Base-by-base conservation (phyloP, 1,284 basidiomycete genomes). In the Apiotrichum porosum region DNA sequence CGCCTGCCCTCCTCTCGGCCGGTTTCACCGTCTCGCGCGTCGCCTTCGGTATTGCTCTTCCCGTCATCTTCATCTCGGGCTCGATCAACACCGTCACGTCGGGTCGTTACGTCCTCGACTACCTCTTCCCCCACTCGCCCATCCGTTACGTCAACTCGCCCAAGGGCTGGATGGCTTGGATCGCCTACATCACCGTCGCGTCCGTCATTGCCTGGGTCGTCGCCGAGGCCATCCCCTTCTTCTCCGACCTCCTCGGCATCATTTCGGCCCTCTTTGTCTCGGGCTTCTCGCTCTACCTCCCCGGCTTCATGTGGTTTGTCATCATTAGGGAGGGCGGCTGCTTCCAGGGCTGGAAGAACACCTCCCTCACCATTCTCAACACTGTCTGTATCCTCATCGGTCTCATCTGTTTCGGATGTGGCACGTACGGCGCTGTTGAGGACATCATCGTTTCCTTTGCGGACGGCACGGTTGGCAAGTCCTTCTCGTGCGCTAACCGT, bases 151-250 rank as follows among this genome's bases (percentile, higher is more conserved):
- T 73, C 38, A 62, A 67, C 33, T 49, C 47, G 1, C n/a, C 36
- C 6, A 37, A 35, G 24, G 75, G 77, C 6, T 56, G 65, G 30
- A 56, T 66, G 15, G 69, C 75, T 4, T 84, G 83, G 82, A 66
- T 78, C 26, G 68, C 73, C 2, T 33, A 40, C 17, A 47, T 47
- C 21, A 21, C 31, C 17, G 34, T 33, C 24, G 19, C 31, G 30
- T 47, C 37, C 37, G 22, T 50, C 24, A 38, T 47, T 26, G 52
- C 44, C 3, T 54, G 32, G 17, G 18, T 54, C 26, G 30, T 54
- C 18, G 52, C 52, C n/a, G 44, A 54, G 48, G 60, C 59, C 13
- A 65, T 70, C 42, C 62, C 64, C 10, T 62, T 71, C 51, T 67
- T 68, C 55, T 56, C 57, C 30, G 51, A 60, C 19, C 54, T 71